phyloP scores from a whole-genome alignment of 2,329 filamentous ascomycete species.

The Cercospora sesami region DNA sequence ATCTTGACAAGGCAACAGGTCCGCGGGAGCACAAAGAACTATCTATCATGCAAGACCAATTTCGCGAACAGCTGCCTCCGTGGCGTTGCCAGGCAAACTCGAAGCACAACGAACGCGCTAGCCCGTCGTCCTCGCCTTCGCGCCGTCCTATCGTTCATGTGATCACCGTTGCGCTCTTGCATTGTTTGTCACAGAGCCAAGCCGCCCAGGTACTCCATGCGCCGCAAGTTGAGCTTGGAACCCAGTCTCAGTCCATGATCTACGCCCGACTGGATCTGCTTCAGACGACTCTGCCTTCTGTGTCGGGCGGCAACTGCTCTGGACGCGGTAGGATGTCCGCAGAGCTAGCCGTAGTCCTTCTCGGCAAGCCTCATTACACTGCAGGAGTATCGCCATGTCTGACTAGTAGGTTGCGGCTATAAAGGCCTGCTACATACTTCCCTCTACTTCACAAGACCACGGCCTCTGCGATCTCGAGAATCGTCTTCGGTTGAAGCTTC shows the following conservation, averaged over 20 bases:
- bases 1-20: neutral
- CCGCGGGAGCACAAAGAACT: neutral
- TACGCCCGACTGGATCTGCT: conserved; percentile 14
- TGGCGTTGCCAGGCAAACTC: neutral
- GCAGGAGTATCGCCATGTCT: conserved; percentile 1
- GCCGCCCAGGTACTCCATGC: conserved; percentile 10
- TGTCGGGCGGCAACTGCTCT: neutral
- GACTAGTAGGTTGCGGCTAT: conserved; percentile 9
- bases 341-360: conserved; percentile 5
- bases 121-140: neutral
- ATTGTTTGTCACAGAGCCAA: conserved; percentile 11
- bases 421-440: conserved; percentile 15
- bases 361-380: conserved; percentile 15
- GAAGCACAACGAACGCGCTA: neutral
- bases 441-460: neutral
- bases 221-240: conserved; percentile 17
- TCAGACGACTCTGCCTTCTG: conserved; percentile 12
- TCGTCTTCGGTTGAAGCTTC: neutral
- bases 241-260: conserved; percentile 4
- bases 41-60: neutral
- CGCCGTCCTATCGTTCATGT: neutral
- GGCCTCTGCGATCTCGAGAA: neutral
- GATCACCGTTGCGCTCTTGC: conserved; percentile 1
- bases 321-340: conserved; percentile 6
- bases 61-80: neutral